phyloP scores from a whole-genome alignment of 2,329 filamentous ascomycete genomes.

The Stagonosporopsis chrysanthemi region DNA sequence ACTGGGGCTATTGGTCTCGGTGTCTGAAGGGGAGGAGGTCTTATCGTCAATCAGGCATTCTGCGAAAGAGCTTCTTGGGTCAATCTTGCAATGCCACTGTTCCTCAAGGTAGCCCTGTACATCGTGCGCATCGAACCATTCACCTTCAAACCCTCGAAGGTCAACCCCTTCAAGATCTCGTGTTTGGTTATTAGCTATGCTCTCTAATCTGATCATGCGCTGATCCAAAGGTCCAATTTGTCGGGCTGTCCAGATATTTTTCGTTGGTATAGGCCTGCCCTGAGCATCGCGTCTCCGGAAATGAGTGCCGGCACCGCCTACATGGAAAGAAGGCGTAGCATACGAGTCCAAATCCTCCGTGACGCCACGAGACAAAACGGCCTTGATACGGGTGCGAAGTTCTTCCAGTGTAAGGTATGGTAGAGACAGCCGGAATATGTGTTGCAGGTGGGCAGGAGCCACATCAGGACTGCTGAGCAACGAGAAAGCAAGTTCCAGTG shows the following conservation, averaged over 20 bases:
- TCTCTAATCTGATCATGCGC: conserved; percentile 29
- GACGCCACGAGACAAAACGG: conserved; percentile 48
- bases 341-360: conserved; percentile 65
- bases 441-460: conserved; percentile 43
- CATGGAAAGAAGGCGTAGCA: conserved; percentile 67
- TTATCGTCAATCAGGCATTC: conserved; percentile 53
- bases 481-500: conserved; percentile 68
- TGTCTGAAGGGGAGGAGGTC: conserved; percentile 9
- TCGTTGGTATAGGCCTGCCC: conserved; percentile 46
- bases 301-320: conserved; percentile 74
- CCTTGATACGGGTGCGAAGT: conserved; percentile 51
- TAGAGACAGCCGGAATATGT: conserved; percentile 74
- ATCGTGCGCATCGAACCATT: conserved; percentile 80
- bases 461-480: conserved; percentile 60
- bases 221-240: conserved; percentile 46
- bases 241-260: conserved; percentile 43
- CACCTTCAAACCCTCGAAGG: conserved; percentile 71
- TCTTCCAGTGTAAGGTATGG: conserved; percentile 59
- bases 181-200: conserved; percentile 26
- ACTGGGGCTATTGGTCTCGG: conserved; percentile 5
- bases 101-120: conserved; percentile 74
- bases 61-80: conserved; percentile 66
- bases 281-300: conserved; percentile 56
- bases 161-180: conserved; percentile 52
- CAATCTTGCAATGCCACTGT: conserved; percentile 68